These are phyloP conservation scores for Elaphomyces granulatus DNA, from an alignment of 495 filamentous ascomycete species.

Conservation along the genomic window DNA sequence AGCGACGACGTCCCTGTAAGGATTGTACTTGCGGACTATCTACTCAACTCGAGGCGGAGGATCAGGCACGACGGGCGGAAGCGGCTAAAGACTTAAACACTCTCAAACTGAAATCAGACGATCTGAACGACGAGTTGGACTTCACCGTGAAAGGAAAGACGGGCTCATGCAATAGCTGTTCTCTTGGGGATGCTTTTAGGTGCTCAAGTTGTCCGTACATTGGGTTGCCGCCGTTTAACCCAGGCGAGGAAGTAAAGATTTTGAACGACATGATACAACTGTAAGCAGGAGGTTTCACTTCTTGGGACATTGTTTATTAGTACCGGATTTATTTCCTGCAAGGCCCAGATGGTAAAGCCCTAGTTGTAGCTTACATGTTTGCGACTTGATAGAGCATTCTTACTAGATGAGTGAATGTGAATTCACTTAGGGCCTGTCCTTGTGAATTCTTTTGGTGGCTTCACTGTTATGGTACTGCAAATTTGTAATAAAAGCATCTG, in stretches of 20 bases:
- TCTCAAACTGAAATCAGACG: conserved; percentile 61
- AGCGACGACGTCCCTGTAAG: conserved; percentile 87
- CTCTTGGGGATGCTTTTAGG: conserved; percentile 78
- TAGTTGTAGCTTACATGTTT: too few relatives aligned
- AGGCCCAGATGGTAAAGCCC: too few relatives aligned
- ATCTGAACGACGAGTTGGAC: conserved; percentile 69
- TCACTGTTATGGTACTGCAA: too few relatives aligned
- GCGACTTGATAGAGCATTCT: too few relatives aligned
- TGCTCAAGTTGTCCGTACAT: conserved; percentile 82
- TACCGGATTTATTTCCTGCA: too few relatives aligned
- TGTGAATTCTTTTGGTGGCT: too few relatives aligned
- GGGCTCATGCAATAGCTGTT: conserved; percentile 84
- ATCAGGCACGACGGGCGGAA: conserved; percentile 47
- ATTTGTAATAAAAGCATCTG: too few relatives aligned
- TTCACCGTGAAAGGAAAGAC: conserved; percentile 94
- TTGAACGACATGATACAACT: conserved; percentile 79
- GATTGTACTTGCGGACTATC: conserved; percentile 93
- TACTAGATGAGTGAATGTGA: too few relatives aligned
- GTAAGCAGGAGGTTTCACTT: too few relatives aligned
- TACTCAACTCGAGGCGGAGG: conserved; percentile 63
- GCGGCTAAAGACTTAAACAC: conserved; percentile 47
- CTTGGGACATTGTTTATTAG: too few relatives aligned
- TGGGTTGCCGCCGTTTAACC: conserved; percentile 89
- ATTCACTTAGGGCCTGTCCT: too few relatives aligned
- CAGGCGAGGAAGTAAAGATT: conserved; percentile 81